A percentile compares a stretch with the other conserved stretches of the same genome.
phyloP scores from a whole-genome alignment of 148 eudicot genomes.

The Rhododendron simsii region DNA sequence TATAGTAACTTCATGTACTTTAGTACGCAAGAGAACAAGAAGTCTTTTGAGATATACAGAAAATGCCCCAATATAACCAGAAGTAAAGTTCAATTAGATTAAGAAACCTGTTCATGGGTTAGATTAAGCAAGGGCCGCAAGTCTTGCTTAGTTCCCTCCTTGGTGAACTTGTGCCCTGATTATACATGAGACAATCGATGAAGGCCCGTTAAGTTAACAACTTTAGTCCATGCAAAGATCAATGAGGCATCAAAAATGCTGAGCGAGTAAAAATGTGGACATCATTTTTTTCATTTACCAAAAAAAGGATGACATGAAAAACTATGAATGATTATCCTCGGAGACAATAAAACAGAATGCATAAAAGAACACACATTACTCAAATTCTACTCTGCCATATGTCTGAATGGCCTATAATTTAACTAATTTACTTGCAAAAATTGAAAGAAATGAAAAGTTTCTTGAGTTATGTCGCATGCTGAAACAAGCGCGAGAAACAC shows the following conservation, averaged over 20 bases:
- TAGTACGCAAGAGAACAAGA: neutral
- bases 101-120: conserved; percentile 41
- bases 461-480: neutral
- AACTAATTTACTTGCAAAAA: neutral
- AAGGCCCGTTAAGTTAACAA: neutral
- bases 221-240: neutral
- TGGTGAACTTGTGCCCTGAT: conserved; percentile 63
- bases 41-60: neutral
- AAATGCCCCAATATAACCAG: neutral
- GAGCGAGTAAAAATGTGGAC: neutral
- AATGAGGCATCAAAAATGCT: neutral
- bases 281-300: neutral
- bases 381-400: neutral
- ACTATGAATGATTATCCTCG: neutral
- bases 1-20: neutral
- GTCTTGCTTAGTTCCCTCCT: conserved; percentile 53
- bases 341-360: neutral
- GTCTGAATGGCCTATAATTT: neutral
- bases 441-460: neutral
- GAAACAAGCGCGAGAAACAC: neutral
- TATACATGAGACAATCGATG: conserved; percentile 4
- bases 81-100: neutral
- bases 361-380: neutral
- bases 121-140: conserved; percentile 54
- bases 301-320: neutral